Evolutionary conservation across 306 rosid genomes (phyloP), one percentile per base, ranked within the genome.

Genomic region (Astragalus glycyphyllos): DNA sequence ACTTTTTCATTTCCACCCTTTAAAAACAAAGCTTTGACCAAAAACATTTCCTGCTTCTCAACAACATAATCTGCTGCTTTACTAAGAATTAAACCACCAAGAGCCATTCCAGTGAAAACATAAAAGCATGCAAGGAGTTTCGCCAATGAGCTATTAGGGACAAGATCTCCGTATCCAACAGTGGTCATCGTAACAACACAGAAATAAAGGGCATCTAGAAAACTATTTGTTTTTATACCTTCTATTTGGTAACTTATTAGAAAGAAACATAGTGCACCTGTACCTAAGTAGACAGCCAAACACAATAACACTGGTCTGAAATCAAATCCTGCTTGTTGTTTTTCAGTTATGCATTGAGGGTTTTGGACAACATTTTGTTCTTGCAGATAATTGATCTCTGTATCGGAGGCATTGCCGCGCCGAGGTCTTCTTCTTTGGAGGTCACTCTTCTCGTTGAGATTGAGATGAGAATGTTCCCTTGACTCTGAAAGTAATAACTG

Each of bases 111-210:
- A 10, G 76, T 64, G 86, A 92, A 90, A 38, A 92, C 98, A 81
- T 82, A 88, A 62, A 85, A 17, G 75, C 88, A 86, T 0, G 98
- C 95, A 51, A 92, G 85, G 20, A 90, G 85, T 62, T 92, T 92
- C 37, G 98, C 86, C 55, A 77, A 13, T 7, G 57, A 8, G 76
- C 85, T 88, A 17, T 79, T 46, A 0, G 98, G 96, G 6, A 90
- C 98, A 77, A 92, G 96, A 72, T 92, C 96, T 8, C 96, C 96
- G 53, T 92, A 92, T 11, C 96, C 98, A 34, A 92, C 96, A 0
- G 96, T 90, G 32, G 92, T 92, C 96, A 92, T 90, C 38, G 96
- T 90, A 53, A 92, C 96, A 58, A 92, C 96, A 82, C 87, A 87
- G 69, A 92, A 85, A 83, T 90, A 92, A 46, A 90, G 58, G 68